A percentile compares a stretch with the other conserved stretches of the same genome.
Conservation (phyloP, 148 eudicot species). For the Chenopodium suecicum region DNA sequence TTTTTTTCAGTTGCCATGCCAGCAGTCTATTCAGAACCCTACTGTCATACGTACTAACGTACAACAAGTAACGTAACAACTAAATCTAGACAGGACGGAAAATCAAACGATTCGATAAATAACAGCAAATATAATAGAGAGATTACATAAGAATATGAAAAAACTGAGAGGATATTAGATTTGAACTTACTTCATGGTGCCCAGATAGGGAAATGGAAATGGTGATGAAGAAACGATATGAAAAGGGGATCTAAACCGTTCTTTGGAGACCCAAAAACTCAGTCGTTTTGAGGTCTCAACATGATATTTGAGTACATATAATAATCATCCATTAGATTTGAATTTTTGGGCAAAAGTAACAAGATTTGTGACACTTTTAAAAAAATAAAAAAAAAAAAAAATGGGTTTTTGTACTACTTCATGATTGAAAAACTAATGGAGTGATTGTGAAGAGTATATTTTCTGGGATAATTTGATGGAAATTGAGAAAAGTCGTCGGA, state of each 20-base stretch:
- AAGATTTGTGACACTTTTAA: no score
- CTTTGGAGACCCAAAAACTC: background rate
- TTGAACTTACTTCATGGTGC: slow-evolving; percentile 30
- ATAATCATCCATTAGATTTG: slow-evolving; percentile 4
- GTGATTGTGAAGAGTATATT: background rate
- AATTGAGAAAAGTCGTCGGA: slow-evolving; percentile 9
- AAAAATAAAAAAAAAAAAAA: no score
- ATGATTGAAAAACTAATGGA: background rate
- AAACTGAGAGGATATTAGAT: background rate
- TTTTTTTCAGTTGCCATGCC: background rate
- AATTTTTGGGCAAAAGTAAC: background rate
- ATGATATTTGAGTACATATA: background rate
- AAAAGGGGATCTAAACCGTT: background rate
- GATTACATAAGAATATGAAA: background rate
- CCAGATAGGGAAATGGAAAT: background rate
- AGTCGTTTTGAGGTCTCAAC: background rate
- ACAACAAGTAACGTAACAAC: no score
- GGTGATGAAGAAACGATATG: background rate
- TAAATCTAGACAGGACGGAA: background rate
- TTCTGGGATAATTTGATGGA: background rate
- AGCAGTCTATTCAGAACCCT: no score
- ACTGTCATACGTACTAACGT: no score
- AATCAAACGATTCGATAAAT: background rate
- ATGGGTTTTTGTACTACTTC: background rate
- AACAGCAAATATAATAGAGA: slow-evolving; percentile 16